Percentiles rank a stretch among this genome's conserved stretches.
These are phyloP conservation scores for Fagopyrum homotropicum DNA, from an alignment of 148 eudicot genomes.

Conservation along the genomic window DNA sequence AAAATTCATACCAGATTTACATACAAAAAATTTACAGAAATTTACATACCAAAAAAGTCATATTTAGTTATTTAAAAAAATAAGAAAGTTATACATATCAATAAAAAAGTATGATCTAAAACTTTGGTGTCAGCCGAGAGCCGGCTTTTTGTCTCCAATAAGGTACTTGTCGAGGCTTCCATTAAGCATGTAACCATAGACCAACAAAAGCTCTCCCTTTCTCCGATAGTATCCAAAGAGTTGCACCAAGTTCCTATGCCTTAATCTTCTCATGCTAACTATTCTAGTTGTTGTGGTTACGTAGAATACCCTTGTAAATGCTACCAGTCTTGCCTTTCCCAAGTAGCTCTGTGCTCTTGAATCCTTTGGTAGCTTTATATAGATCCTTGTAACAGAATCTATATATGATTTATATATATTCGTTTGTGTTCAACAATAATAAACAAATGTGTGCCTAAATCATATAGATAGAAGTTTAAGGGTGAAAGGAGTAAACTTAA, in stretches of 20 bases:
- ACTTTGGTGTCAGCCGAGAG: constrained; percentile 23
- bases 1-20: too few species aligned
- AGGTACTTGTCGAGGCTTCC: constrained; percentile 40
- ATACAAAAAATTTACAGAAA: too few species aligned
- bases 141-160: constrained; percentile 8
- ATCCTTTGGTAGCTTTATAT: constrained; percentile 44
- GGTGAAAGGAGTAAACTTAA: too few species aligned
- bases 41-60: too few species aligned
- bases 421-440: too few species aligned
- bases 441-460: too few species aligned
- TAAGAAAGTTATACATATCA: too few species aligned
- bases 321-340: constrained; percentile 32
- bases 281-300: constrained; percentile 22
- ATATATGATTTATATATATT: constrained; percentile 3
- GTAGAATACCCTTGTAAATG: constrained; percentile 22
- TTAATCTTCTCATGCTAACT: constrained; percentile 29
- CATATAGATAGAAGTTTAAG: too few species aligned
- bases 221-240: constrained; percentile 36
- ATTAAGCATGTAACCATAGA: constrained; percentile 38
- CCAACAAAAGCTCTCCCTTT: constrained; percentile 23
- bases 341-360: constrained; percentile 26
- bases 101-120: constrained; percentile 15
- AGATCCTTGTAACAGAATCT: constrained; percentile 27
- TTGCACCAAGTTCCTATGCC: constrained; percentile 37
- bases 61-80: too few species aligned